Base-by-base conservation (phyloP, 2,329 filamentous ascomycete genomes). In the Fusarium oligoseptatum region DNA sequence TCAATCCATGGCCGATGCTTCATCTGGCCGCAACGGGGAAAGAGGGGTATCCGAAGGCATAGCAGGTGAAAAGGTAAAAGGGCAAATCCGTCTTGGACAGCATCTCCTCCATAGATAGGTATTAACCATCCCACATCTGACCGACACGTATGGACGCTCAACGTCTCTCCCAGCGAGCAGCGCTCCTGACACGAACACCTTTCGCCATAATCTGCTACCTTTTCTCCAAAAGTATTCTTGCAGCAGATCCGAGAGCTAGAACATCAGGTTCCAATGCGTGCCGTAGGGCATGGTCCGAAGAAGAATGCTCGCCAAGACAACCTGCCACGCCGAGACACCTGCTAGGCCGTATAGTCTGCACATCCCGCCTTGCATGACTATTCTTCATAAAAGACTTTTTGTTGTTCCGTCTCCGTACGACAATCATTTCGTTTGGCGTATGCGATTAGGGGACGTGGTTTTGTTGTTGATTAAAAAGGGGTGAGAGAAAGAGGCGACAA, bases 391-490 rank as follows among this genome's bases (percentile, higher is more conserved):
- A 78, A 76, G 79, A 81, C 77, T 82, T 80, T 81, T 78, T 79
- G 71, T 78, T 79, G 71, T 75, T 78, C 77, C 77, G 73, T 77
- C 75, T 76, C 72, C 68, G 72, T 71, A 79, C 79, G 77, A 77
- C 79, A 81, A 81, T 77, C 76, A 78, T 81, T 80, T 79, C 67
- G 56, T 78, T 77, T 80, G 81, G 73, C 77, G 77, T 78, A 73
- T 78, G 67, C 66, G 76, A 84, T 83, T 83, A 83, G 78, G 79
- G 76, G 81, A 82, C 77, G 77, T 75, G 72, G 71, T 76, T 78
- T 79, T 80, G 79, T 79, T 80, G 70, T 78, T 76, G 79, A 84
- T 84, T 83, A 84, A 83, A 83, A 80, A 80, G 81, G 82, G 64
- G 58, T 81, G 83, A 79, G 81, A 76, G 79, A 80, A 78, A 80